Evolutionary conservation across 495 filamentous ascomycete genomes (phyloP).

Genomic region (Aspergillus cavernicola): DNA sequence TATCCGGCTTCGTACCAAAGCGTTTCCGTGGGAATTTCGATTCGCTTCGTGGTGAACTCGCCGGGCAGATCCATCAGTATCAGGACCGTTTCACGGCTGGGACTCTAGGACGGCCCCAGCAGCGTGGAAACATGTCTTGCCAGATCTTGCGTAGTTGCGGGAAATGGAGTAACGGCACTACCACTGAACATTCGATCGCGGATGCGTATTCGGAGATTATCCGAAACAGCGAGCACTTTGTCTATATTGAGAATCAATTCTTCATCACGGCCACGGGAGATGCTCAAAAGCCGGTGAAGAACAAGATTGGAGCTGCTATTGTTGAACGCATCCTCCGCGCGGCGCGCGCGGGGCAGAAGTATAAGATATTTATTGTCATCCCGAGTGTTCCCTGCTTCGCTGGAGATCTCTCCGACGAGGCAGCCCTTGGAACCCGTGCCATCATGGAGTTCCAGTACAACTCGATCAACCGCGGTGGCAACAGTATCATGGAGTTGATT

Average conservation of each 20-base stretch:
- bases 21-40: constrained; percentile 37
- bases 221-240: constrained; percentile 71
- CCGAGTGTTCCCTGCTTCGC: constrained; percentile 89
- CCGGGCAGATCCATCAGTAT: constrained; percentile 47
- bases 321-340: constrained; percentile 85
- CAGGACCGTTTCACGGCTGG: constrained; percentile 34
- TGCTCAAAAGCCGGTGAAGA: constrained; percentile 73
- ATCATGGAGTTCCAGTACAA: constrained; percentile 97
- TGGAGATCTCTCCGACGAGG: constrained; percentile 77
- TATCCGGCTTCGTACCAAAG: constrained; percentile 19
- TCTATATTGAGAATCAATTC: constrained; percentile 98
- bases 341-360: constrained; percentile 64
- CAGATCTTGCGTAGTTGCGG: constrained; percentile 68
- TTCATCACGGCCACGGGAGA: constrained; percentile 89
- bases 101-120: constrained; percentile 24
- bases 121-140: constrained; percentile 51
- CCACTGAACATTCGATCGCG: constrained; percentile 78
- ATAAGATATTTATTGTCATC: constrained; percentile 82
- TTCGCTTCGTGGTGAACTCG: constrained; percentile 40
- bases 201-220: constrained; percentile 88
- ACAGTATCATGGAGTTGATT: constrained; percentile 80
- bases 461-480: constrained; percentile 82
- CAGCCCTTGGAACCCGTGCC: constrained; percentile 77
- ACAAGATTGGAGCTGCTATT: constrained; percentile 84
- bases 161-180: constrained; percentile 68